Percentiles rank a stretch among this genome's conserved stretches.
phyloP scores from a whole-genome alignment of 2,329 filamentous ascomycete species.

The Fusarium secorum region DNA sequence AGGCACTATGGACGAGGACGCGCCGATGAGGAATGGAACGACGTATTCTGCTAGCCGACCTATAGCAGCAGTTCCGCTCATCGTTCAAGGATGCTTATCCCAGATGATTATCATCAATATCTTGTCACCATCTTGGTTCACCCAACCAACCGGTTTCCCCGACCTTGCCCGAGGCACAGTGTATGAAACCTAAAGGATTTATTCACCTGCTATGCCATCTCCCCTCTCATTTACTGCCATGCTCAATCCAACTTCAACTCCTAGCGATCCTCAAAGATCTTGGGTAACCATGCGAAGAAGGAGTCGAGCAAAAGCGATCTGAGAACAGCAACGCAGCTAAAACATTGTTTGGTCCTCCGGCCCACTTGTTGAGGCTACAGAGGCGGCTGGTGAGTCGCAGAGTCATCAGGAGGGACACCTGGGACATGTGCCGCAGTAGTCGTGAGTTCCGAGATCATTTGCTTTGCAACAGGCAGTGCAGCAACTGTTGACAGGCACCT shows the following conservation, averaged over 20 bases:
- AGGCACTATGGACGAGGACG: not conserved
- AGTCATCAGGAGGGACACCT: constrained; percentile 36
- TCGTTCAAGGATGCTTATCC: not conserved
- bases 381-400: not conserved
- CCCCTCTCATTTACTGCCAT: not conserved
- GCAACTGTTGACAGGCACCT: constrained; percentile 36
- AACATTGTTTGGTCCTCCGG: not conserved
- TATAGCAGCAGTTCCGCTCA: not conserved
- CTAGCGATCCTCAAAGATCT: not conserved
- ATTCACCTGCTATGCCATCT: constrained; percentile 1
- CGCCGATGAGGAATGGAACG: not conserved
- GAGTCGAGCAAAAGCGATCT: not conserved
- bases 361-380: not conserved
- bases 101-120: not conserved
- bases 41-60: not conserved
- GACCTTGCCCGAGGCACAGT: not conserved
- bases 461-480: constrained; percentile 45
- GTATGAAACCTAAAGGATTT: not conserved
- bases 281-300: not conserved
- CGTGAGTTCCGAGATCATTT: constrained; percentile 45
- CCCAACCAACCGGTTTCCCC: not conserved
- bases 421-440: constrained; percentile 46
- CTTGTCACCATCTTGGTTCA: not conserved
- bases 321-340: not conserved
- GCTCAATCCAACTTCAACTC: not conserved